Evolutionary conservation across 164 flowering plant species (phyloP), one percentile per base, ranked within the genome.

Genomic region (Annona cherimola): DNA sequence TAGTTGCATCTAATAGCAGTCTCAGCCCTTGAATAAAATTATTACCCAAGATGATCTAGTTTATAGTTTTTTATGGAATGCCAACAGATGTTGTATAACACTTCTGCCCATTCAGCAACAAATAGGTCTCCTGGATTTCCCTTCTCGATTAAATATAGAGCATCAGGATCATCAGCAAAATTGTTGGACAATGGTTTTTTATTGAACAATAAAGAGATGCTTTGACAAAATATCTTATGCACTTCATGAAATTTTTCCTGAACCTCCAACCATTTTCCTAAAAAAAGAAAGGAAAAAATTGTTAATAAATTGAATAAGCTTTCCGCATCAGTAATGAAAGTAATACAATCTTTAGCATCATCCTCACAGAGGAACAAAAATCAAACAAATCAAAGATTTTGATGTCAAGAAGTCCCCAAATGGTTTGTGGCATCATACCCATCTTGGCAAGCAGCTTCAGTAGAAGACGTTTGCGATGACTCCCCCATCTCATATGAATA

Each of bases 41-140:
- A 75, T 83, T 61, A 94, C 98, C 96, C 86, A 12, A 78, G 67
- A 68, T 74, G 66, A 75, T 75, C 76, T 19, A 74, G 80, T 60
- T 20, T 73, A 74, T 76, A 74, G 68, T 72, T 75, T 77, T 80
- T 83, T 80, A 93, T 72, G 46, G 81, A 78, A 71, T 86, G 82
- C 88, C 87, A 86, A 79, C 95, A 80, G 18, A 90, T 73, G 57
- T 81, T 74, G 76, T 88, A 90, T 45, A 96, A 78, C 43, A 90
- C 18, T 18, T 75, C 63, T 71, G 99, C 98, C 77, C 88, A 89
- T 67, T 93, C 97, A 76, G 84, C 46, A 42, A 83, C 80, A 64
- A 93, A 85, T 3, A 79, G 50, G 74, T 88, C 90, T 66, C 82
- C 83, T 18, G 80, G 65, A 8, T 77, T 74, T 70, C 86, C 84